Conservation (phyloP, 2,329 filamentous ascomycete genomes). For the Diatrype stigma region DNA sequence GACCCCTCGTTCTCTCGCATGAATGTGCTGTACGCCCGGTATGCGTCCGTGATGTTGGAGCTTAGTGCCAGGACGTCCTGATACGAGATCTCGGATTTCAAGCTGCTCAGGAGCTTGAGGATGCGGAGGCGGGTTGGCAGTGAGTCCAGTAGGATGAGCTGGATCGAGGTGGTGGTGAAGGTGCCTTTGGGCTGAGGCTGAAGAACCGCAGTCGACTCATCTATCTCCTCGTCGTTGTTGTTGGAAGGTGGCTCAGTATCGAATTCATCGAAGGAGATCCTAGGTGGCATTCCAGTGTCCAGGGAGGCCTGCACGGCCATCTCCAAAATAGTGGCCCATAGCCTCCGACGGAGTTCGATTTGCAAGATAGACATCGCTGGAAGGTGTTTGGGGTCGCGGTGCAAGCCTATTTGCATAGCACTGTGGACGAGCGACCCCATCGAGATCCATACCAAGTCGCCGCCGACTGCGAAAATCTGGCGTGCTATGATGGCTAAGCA, state of each 20-base stretch:
- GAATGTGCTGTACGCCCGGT: slow-evolving; percentile 17
- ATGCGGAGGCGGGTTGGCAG: slow-evolving; percentile 32
- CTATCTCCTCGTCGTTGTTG: slow-evolving; percentile 26
- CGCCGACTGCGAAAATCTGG: slow-evolving; percentile 37
- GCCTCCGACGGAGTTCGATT: slow-evolving; percentile 34
- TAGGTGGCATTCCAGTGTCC: slow-evolving; percentile 35
- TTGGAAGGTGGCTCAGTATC: slow-evolving; percentile 35
- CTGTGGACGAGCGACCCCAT: slow-evolving; percentile 35
- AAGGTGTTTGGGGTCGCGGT: slow-evolving; percentile 38
- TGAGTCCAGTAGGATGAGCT: slow-evolving; percentile 32
- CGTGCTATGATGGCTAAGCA: slow-evolving; percentile 36
- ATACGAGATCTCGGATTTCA: slow-evolving; percentile 31
- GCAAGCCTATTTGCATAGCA: slow-evolving; percentile 43
- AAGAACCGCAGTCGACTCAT: slow-evolving; percentile 18
- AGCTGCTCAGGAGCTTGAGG: slow-evolving; percentile 29
- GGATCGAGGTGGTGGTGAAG: slow-evolving; percentile 31
- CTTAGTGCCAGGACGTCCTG: slow-evolving; percentile 30
- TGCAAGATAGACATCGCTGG: slow-evolving; percentile 30
- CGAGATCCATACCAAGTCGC: slow-evolving; percentile 38
- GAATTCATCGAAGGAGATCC: slow-evolving; percentile 36
- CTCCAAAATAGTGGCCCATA: slow-evolving; percentile 42
- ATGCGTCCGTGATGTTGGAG: slow-evolving; percentile 26
- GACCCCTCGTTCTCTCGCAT: slow-evolving; percentile 12
- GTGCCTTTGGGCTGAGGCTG: slow-evolving; percentile 17
- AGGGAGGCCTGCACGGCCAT: slow-evolving; percentile 33